Percentiles rank a stretch among this genome's conserved stretches.
Conservation (phyloP, 2,329 filamentous ascomycete species). For the Fusarium sp. region DNA sequence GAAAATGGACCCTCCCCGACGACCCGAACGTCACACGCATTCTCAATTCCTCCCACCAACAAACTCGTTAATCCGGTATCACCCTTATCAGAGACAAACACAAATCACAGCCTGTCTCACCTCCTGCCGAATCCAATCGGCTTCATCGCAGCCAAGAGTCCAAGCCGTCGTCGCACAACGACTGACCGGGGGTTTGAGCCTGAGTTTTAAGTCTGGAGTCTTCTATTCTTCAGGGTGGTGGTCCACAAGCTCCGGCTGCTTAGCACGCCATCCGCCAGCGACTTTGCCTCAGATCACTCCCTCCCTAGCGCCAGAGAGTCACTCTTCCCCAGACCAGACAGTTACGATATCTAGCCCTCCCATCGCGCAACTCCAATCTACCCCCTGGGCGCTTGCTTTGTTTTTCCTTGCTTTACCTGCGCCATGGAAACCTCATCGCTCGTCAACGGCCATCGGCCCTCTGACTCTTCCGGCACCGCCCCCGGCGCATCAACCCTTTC, state of each 20-base stretch:
- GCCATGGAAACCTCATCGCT: slow-evolving; percentile 44
- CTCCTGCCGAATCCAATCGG: slow-evolving; percentile 34
- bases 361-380: slow-evolving; percentile 45
- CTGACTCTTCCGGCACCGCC: slow-evolving; percentile 30
- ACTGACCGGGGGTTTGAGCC: slow-evolving; percentile 38
- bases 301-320: slow-evolving; percentile 18
- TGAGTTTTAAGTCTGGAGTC: slow-evolving; percentile 11
- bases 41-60: slow-evolving; percentile 23
- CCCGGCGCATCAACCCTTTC: slow-evolving; percentile 17
- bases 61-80: slow-evolving; percentile 7
- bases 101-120: slow-evolving; percentile 25
- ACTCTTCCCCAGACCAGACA: slow-evolving; percentile 41
- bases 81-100: slow-evolving; percentile 7
- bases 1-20: slow-evolving; percentile 39
- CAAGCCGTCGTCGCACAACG: slow-evolving; percentile 25
- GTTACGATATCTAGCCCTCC: slow-evolving; percentile 47
- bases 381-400: slow-evolving; percentile 32
- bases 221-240: slow-evolving; percentile 28
- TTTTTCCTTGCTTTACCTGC: slow-evolving; percentile 26
- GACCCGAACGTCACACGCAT: slow-evolving; percentile 41
- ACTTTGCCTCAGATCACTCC: slow-evolving; percentile 45
- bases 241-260: slow-evolving; percentile 33
- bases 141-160: slow-evolving; percentile 19
- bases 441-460: slow-evolving; percentile 44
- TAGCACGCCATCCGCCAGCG: slow-evolving; percentile 46